phyloP scores from a whole-genome alignment of 2,329 filamentous ascomycete species.

The Microdochium nivale region DNA sequence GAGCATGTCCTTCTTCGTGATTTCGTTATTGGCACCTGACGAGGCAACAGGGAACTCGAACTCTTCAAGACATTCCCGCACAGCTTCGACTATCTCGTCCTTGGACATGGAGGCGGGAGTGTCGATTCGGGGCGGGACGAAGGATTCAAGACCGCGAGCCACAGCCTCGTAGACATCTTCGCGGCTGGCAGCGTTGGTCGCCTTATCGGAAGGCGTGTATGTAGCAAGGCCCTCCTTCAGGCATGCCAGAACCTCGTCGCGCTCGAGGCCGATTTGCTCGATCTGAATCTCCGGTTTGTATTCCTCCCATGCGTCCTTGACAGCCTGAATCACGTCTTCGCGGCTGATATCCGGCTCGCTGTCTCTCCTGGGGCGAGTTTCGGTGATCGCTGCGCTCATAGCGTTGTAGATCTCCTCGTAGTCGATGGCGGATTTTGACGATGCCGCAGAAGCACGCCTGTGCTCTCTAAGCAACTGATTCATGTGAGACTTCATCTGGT shows the following conservation, averaged over 20 bases:
- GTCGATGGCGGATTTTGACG: constrained; percentile 56
- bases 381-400: constrained; percentile 65
- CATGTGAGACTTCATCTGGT: constrained; percentile 78
- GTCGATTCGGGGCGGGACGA: constrained; percentile 64
- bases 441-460: constrained; percentile 57
- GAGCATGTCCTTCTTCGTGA: constrained; percentile 54
- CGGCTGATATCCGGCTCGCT: constrained; percentile 50
- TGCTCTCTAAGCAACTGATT: constrained; percentile 70
- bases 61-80: constrained; percentile 79
- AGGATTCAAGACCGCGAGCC: constrained; percentile 76
- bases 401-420: constrained; percentile 81
- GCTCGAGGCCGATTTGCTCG: constrained; percentile 81
- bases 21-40: constrained; percentile 41
- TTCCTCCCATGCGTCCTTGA: constrained; percentile 85
- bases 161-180: constrained; percentile 83
- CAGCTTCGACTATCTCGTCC: constrained; percentile 75
- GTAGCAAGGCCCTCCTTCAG: constrained; percentile 78
- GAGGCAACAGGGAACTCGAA: constrained; percentile 65
- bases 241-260: constrained; percentile 82
- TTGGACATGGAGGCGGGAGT: constrained; percentile 62
- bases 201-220: constrained; percentile 50
- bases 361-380: constrained; percentile 43
- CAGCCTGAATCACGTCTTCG: constrained; percentile 78
- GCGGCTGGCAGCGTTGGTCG: constrained; percentile 55
- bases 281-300: constrained; percentile 92